Evolutionary conservation across 495 filamentous ascomycete genomes (phyloP), one percentile per base, ranked within the genome.

Genomic region (Bombardia bombarda): DNA sequence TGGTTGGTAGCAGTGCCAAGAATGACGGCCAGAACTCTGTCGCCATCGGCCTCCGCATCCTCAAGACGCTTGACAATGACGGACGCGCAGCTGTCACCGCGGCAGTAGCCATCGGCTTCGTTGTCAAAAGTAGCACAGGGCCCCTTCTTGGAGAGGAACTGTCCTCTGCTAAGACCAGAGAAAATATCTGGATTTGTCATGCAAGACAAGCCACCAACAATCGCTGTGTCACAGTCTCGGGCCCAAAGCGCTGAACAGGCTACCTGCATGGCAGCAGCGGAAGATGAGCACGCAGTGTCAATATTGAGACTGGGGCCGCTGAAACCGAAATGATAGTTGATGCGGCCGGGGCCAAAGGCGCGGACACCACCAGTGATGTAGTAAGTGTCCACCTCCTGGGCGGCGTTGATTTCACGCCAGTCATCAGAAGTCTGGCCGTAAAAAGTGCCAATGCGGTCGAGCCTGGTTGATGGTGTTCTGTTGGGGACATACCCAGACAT

Each of bases 371-470:
- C 89, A 0, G 89, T 87, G 56, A 94, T 95, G 65, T 82, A 95
- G 59, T 95, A 95, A 1, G 88, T 95, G 59, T 94, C 89, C 43
- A 95, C 81, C 45, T 94, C 86, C 53, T 96, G 81, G 13, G 84
- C 83, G 36, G 84, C 86, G 60, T 93, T 93, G 49, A 93, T 84
- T 51, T 95, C 90, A 62, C 84, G 79, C 73, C 87, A 95, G 49
- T 96, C 90, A 43, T 94, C 87, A 48, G 85, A 90, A 1, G 90
- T 92, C 67, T 90, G 86, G 32, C 90, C 90, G 57, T 93, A 93
- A 61, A 94, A 96, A 14, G 86, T 88, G 20, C 89, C 90, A 40
- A 95, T 84, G 4, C 90, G 78, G 57, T 92, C 82, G 14, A 87
- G 70, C 50, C 83, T 79, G 1, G 87, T 92, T 1, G 87, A 88